These are phyloP conservation scores for Boletus sensibilis DNA, from an alignment of 768 basidiomycete species.

Conservation along the genomic window DNA sequence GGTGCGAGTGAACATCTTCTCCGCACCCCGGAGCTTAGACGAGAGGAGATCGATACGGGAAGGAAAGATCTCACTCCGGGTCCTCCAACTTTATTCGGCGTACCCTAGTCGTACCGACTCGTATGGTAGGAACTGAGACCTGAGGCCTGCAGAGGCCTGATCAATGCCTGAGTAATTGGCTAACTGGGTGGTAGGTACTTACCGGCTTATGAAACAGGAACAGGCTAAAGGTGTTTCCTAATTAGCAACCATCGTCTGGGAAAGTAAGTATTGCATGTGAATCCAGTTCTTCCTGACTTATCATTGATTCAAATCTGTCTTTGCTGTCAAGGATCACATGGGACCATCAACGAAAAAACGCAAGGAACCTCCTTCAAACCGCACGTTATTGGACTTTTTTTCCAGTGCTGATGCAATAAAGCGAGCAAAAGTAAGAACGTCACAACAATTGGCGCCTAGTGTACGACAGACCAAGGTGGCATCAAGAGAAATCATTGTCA, in stretches of 20 bases:
- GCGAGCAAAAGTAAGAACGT: conserved; percentile 16
- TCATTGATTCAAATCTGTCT: background rate
- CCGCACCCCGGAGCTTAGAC: background rate
- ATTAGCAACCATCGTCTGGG: background rate
- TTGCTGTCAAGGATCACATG: conserved; percentile 30
- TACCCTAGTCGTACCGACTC: too few species aligned
- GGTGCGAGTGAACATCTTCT: background rate
- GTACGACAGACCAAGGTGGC: background rate
- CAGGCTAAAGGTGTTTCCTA: too few species aligned
- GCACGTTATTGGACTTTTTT: conserved; percentile 51
- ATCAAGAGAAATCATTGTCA: conserved; percentile 50
- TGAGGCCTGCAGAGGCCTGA: too few species aligned
- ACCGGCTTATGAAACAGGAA: too few species aligned
- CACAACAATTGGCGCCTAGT: background rate
- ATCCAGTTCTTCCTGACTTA: background rate
- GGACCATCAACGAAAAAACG: conserved; percentile 37
- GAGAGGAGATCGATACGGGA: background rate
- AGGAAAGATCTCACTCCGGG: background rate
- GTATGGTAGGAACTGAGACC: background rate
- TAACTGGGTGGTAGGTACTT: too few species aligned
- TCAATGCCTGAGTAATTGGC: too few species aligned
- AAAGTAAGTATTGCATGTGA: background rate
- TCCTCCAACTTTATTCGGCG: background rate
- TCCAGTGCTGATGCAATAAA: conserved; percentile 22
- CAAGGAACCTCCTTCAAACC: conserved; percentile 29